Conservation (phyloP, 768 basidiomycete genomes). For the Gymnopilus dilepis region DNA sequence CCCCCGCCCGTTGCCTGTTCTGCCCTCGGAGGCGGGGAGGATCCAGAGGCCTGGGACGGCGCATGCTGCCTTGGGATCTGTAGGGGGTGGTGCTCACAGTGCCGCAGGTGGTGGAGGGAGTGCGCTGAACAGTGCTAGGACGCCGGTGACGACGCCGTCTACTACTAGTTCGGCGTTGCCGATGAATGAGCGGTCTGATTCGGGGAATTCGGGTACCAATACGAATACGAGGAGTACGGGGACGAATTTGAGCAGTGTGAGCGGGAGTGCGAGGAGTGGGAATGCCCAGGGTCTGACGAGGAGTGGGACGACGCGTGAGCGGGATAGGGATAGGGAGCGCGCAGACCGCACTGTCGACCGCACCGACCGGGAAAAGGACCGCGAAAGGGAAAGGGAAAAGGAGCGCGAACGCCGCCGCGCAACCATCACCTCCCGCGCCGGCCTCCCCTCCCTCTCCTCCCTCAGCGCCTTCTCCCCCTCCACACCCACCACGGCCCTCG, state of each 20-base stretch:
- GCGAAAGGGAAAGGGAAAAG: background rate
- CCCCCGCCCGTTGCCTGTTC: conserved; percentile 61
- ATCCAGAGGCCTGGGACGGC: background rate
- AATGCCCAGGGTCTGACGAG: background rate
- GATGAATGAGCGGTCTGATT: background rate
- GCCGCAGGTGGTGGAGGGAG: too few species aligned
- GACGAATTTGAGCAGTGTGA: too few species aligned
- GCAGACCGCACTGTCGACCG: too few species aligned
- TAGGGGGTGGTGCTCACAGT: too few species aligned
- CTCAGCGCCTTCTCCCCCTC: too few species aligned
- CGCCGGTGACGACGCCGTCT: conserved; percentile 1
- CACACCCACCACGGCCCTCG: conserved; percentile 53
- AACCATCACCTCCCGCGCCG: conserved; percentile 48
- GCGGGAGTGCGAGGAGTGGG: background rate
- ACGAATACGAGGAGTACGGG: background rate
- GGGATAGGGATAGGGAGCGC: conserved; percentile 6
- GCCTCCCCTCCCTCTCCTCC: too few species aligned
- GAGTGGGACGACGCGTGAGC: conserved; percentile 16
- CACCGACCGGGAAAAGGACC: too few species aligned
- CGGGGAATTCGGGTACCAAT: background rate
- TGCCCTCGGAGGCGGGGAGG: conserved; percentile 60
- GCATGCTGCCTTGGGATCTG: conserved; percentile 1
- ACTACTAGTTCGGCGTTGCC: background rate
- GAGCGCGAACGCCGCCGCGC: conserved; percentile 27
- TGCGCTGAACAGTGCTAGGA: background rate